phyloP scores from a whole-genome alignment of 2,329 filamentous ascomycete genomes.

The Thielaviopsis cerberus region DNA sequence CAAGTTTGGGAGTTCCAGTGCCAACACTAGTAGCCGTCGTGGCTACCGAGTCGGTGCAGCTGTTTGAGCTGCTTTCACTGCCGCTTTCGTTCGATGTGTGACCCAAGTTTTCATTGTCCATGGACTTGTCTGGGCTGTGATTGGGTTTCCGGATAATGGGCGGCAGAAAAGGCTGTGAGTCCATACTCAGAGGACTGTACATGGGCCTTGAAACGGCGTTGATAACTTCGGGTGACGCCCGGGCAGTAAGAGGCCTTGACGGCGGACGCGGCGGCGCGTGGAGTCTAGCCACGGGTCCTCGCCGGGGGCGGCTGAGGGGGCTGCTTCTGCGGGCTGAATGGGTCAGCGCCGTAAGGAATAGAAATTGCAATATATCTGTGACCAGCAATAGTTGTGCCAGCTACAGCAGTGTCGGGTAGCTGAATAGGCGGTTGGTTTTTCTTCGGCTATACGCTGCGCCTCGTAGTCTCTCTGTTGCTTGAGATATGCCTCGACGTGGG shows the following conservation, averaged over 20 bases:
- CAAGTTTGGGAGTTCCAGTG: background rate
- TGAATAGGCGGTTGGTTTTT: constrained; percentile 17
- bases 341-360: constrained; percentile 33
- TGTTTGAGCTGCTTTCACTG: constrained; percentile 3
- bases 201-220: background rate
- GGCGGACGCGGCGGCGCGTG: background rate
- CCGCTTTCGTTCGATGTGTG: constrained; percentile 3
- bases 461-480: constrained; percentile 5
- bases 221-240: background rate
- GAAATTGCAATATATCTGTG: constrained; percentile 42
- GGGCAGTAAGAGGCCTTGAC: background rate
- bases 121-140: constrained; percentile 2
- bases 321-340: constrained; percentile 19
- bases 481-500: constrained; percentile 9
- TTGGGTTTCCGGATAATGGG: background rate
- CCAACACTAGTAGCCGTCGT: constrained; percentile 2
- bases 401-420: constrained; percentile 37
- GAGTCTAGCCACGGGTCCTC: background rate
- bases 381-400: constrained; percentile 33
- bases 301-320: background rate
- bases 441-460: constrained; percentile 15
- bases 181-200: background rate
- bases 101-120: constrained; percentile 3
- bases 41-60: constrained; percentile 6
- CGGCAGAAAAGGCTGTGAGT: background rate